Evolutionary conservation across 768 basidiomycete genomes (phyloP).

Genomic region (Tephrocybe sp.): DNA sequence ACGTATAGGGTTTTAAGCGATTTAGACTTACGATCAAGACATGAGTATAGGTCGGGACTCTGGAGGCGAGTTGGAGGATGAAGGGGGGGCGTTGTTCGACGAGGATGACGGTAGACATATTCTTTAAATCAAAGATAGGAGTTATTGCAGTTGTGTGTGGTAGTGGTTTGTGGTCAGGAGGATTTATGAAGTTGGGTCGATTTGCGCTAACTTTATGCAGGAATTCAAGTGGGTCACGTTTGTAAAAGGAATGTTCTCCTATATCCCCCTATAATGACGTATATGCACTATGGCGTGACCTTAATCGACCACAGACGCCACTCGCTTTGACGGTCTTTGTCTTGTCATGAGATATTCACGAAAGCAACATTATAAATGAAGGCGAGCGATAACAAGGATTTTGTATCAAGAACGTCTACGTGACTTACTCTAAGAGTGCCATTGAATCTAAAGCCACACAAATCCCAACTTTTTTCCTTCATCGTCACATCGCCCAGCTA

Average conservation of each 20-base stretch:
- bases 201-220: conserved; percentile 1
- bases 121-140: neutral
- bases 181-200: neutral
- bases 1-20: neutral
- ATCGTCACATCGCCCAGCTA: too few relatives aligned
- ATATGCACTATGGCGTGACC: neutral
- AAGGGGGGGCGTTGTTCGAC: conserved; percentile 5
- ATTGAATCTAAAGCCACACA: too few relatives aligned
- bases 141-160: neutral
- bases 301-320: too few relatives aligned
- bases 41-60: neutral
- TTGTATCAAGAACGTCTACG: too few relatives aligned
- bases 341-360: too few relatives aligned
- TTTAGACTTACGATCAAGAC: neutral
- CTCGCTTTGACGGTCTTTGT: too few relatives aligned
- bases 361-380: too few relatives aligned
- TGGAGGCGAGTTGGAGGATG: neutral
- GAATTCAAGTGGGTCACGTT: neutral
- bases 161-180: neutral
- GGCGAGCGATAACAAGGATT: too few relatives aligned
- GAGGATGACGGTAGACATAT: neutral
- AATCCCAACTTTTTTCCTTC: too few relatives aligned
- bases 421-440: too few relatives aligned
- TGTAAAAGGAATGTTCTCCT: neutral
- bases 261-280: neutral